Conservation (phyloP, 257 asterid species). For the Nicotiana noctiflora region DNA sequence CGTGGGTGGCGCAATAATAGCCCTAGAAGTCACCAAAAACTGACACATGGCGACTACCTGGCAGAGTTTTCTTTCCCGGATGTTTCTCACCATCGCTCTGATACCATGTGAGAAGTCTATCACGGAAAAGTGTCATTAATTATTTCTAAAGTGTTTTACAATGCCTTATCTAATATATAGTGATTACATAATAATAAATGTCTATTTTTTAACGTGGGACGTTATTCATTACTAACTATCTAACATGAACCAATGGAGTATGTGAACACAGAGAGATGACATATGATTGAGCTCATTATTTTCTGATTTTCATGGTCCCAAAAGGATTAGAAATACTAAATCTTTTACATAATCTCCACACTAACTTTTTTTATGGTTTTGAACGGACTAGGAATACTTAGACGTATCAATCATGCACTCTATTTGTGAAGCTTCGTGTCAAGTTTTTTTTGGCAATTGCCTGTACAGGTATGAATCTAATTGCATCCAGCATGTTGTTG, state of each 20-base stretch:
- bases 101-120: no score
- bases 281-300: not conserved
- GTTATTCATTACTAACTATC: no score
- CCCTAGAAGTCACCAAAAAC: no score
- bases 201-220: no score
- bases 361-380: not conserved
- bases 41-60: no score
- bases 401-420: not conserved
- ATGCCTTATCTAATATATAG: no score
- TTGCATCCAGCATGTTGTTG: slow-evolving; percentile 6
- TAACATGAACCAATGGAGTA: not conserved
- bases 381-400: not conserved
- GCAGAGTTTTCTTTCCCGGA: no score
- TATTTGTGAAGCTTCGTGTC: not conserved
- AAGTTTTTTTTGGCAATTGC: not conserved
- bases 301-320: not conserved
- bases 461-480: not conserved
- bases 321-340: not conserved
- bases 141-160: no score
- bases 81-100: no score
- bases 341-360: not conserved
- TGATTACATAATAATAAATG: no score
- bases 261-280: not conserved
- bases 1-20: no score
- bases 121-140: no score